These are phyloP conservation scores for Gillenia trifoliata DNA, from an alignment of 306 rosid genomes.

Conservation along the genomic window DNA sequence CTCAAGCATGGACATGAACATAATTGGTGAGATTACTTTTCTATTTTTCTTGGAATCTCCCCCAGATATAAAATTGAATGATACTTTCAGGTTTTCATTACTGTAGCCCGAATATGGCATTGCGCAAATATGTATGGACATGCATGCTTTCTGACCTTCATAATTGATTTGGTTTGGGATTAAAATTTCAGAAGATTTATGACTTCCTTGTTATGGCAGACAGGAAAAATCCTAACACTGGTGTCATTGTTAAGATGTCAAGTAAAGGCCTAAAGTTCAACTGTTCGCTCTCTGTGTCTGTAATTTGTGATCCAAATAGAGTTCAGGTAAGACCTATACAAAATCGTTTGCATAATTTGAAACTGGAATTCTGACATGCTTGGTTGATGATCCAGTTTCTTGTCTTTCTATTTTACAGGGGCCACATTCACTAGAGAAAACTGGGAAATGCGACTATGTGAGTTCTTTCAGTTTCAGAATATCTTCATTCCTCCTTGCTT, in stretches of 20 bases:
- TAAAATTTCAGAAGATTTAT: constrained; percentile 11
- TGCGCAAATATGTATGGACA: neutral
- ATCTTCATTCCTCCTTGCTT: constrained; percentile 11
- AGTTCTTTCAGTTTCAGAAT: constrained; percentile 35
- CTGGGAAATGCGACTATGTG: constrained; percentile 74
- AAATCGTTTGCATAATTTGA: constrained; percentile 6
- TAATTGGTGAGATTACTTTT: constrained; percentile 53
- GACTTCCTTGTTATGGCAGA: constrained; percentile 47
- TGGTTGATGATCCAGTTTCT: constrained; percentile 11
- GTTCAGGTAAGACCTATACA: constrained; percentile 48
- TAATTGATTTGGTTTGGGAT: constrained; percentile 7
- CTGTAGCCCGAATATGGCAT: constrained; percentile 17
- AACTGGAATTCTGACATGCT: constrained; percentile 14
- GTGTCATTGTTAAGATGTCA: constrained; percentile 81
- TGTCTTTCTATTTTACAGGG: constrained; percentile 49
- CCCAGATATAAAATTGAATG: constrained; percentile 10
- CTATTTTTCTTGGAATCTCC: neutral
- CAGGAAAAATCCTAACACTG: constrained; percentile 60
- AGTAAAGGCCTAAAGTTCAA: constrained; percentile 40
- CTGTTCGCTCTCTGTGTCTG: constrained; percentile 86
- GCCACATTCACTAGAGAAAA: constrained; percentile 47
- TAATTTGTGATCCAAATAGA: constrained; percentile 60
- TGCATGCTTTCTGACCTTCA: neutral
- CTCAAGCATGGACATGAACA: constrained; percentile 40
- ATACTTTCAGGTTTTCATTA: constrained; percentile 8